Base-by-base conservation (phyloP, 805 yeast genomes). In the Kazachstania taianensis region DNA sequence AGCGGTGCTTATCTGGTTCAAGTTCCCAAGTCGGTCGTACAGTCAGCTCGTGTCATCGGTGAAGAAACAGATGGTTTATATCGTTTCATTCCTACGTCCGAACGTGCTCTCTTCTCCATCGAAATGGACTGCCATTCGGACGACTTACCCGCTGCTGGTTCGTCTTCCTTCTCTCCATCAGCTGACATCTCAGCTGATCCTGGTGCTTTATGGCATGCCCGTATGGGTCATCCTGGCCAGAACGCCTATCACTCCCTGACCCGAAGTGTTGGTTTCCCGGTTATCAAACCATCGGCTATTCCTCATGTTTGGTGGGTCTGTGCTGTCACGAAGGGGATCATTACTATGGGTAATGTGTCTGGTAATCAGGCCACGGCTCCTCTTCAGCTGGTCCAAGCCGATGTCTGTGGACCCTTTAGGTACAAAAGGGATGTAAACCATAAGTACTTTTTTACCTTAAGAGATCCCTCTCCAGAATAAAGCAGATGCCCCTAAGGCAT, bases 341-440 rank as follows among this genome's bases (percentile, higher is more conserved):
- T 30, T 10, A 4, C 5, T 50, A 48, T 57, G 20, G 41, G 38
- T 4, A 7, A 7, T 9, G 4, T 15, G 2, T 37, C 37, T n/a
- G 12, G 4, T 5, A 29, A 25, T 12, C 23, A 14, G 8, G 28
- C 28, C 15, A 37, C 37, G 10, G 5, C 16, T 12, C 41, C 41
- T 5, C 27, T 38, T 4, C 35, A 38, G 22, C 16, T 38, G 5
- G 27, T 38, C 23, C 32, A 33, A 27, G 35, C 23, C n/a, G 38
- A 34, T 25, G 9, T 38, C 5, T 38, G 41, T 34, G 37, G 35
- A n/a, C n/a, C 18, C 2, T 38, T 38, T 15, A 24, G 30, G 2
- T 39, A 35, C 16, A 20, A 27, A 9, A 29, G 16, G 4, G 32
- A 20, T 17, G n/a, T 7, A 1, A 23, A 32, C 6, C 17, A 27